A percentile compares a stretch with the other conserved stretches of the same genome.
Conservation (phyloP, 345 rosid genomes). For the Noccaea bulbosa region DNA sequence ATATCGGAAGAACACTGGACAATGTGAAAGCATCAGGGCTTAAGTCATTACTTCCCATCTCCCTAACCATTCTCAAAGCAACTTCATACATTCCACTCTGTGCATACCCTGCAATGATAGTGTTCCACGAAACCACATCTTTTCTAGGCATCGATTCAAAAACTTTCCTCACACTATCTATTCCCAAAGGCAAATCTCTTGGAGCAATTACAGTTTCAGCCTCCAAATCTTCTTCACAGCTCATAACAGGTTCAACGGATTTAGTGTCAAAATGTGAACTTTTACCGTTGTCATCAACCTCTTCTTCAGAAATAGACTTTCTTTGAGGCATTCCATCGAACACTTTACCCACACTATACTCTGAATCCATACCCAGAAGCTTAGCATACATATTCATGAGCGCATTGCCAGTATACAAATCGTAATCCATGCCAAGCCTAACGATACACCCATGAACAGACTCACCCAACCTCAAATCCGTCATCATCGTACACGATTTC, state of each 20-base stretch:
- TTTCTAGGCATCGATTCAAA: constrained; percentile 74
- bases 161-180: constrained; percentile 57
- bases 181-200: constrained; percentile 13
- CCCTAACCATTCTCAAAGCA: constrained; percentile 67
- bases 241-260: not conserved
- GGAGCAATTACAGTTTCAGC: not conserved
- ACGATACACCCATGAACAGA: constrained; percentile 73
- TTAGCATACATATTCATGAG: constrained; percentile 87
- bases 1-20: constrained; percentile 78
- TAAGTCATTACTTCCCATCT: constrained; percentile 59
- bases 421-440: constrained; percentile 63
- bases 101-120: constrained; percentile 68
- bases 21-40: constrained; percentile 82
- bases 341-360: constrained; percentile 28
- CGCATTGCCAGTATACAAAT: constrained; percentile 79
- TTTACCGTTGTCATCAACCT: not conserved
- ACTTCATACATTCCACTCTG: constrained; percentile 69
- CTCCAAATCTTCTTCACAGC: not conserved
- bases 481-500: constrained; percentile 61
- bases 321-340: constrained; percentile 55
- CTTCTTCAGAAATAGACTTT: not conserved
- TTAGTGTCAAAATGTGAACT: not conserved
- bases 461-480: constrained; percentile 67
- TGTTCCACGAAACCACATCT: constrained; percentile 87
- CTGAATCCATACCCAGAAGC: constrained; percentile 43